phyloP scores from a whole-genome alignment of 352 stramenopile genomes.

The Phytophthora lateralis region DNA sequence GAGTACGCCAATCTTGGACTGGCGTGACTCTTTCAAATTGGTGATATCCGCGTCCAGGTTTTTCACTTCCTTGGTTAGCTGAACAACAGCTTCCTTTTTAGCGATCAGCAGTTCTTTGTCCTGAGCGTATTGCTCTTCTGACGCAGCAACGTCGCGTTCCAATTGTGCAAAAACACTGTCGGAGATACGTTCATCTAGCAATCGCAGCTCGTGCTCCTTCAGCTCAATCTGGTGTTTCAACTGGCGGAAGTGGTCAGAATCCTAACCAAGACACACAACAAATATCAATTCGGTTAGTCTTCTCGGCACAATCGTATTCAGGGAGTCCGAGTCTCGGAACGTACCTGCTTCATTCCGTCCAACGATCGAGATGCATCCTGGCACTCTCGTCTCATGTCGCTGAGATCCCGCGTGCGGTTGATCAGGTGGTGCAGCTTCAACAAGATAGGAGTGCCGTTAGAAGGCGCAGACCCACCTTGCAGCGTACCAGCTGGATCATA shows the following conservation, averaged over 20 bases:
- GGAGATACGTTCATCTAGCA: conserved; percentile 83
- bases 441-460: conserved; percentile 73
- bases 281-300: not conserved
- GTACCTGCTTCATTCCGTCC: conserved; percentile 74
- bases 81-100: conserved; percentile 72
- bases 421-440: conserved; percentile 85
- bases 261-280: conserved; percentile 32
- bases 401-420: conserved; percentile 66
- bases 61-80: conserved; percentile 79
- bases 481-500: conserved; percentile 98
- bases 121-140: conserved; percentile 76
- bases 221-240: conserved; percentile 81
- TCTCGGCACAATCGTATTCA: not conserved
- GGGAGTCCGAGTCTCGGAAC: not conserved
- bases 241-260: conserved; percentile 74
- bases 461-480: conserved; percentile 87
- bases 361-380: conserved; percentile 62
- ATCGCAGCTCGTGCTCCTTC: conserved; percentile 79
- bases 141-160: conserved; percentile 68
- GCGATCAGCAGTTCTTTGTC: conserved; percentile 64
- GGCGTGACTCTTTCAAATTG: conserved; percentile 79
- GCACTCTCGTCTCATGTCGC: conserved; percentile 72
- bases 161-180: conserved; percentile 81
- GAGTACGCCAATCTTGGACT: conserved; percentile 81
- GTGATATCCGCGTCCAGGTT: conserved; percentile 81